Evolutionary conservation across 2,329 filamentous ascomycete species (phyloP), one percentile per base, ranked within the genome.

Genomic region (Trichoderma atroviride): DNA sequence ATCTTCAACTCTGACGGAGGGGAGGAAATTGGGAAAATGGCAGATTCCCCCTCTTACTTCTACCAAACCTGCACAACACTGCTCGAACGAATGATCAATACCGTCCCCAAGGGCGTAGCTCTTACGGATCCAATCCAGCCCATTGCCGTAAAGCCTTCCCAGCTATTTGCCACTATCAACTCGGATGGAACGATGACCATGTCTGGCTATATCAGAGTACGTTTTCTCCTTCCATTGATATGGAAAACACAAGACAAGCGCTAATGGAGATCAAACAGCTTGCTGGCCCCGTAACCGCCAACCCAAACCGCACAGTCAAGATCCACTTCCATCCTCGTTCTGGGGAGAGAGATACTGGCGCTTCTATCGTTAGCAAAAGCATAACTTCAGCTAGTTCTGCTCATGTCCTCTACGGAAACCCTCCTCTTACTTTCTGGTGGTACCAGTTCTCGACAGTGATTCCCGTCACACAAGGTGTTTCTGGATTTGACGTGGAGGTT

Each of bases 1-100:
- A 74, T 75, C 50, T 75, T 75, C 35, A 66, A 64, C 14, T 70
- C 71, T 10, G 74, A 75, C 57, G 74, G 74, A 16, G 69, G 69
- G 11, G 16, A 69, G 40, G 37, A 43, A 16, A 70, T 70, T 13
- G 29, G 55, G 1, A 43, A 67, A 27, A 70, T 70, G 68, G 68
- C 62, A 7, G 29, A 63, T 16, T 70, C 68, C 1, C 47, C 69
- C 16, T 55, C 60, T 31, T 71, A 65, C 67, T 71, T 72, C 22
- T 56, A 69, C n/a, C 29, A 65, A 9, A 71, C 63, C 16, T 72
- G 71, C 53, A 40, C 66, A 19, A 22, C 24, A 10, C 60, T 71
- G 2, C 56, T 72, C 3, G 71, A 72, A 33, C 55, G 67, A 29
- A 72, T 71, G 70, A 70, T 72, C 24, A 70, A 71, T 55, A 71